phyloP scores from a whole-genome alignment of 805 yeast species.

The Sporopachydermia quercuum region DNA sequence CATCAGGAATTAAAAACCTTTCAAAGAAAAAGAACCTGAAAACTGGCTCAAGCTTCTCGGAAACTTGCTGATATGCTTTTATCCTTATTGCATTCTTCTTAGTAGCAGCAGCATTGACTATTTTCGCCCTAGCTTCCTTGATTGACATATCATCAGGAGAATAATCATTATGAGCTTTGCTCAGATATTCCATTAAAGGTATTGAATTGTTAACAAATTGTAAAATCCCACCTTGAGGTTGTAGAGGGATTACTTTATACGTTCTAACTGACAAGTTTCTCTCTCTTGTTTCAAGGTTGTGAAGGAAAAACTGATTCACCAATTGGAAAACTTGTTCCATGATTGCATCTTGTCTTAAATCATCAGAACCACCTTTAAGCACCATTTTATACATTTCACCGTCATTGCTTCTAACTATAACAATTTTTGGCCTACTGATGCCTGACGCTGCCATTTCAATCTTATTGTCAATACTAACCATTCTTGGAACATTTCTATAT shows the following conservation, averaged over 20 bases:
- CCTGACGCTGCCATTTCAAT: slow-evolving; percentile 68
- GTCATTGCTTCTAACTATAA: slow-evolving; percentile 35
- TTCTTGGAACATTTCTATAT: slow-evolving; percentile 32
- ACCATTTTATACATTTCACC: slow-evolving; percentile 48
- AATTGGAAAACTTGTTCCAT: slow-evolving; percentile 95
- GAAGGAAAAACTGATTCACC: slow-evolving; percentile 51
- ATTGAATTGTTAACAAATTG: slow-evolving; percentile 75
- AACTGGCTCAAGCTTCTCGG: slow-evolving; percentile 43
- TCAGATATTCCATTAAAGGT: slow-evolving; percentile 55
- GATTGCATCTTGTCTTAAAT: slow-evolving; percentile 86
- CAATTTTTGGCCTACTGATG: slow-evolving; percentile 74
- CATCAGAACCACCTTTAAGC: slow-evolving; percentile 80
- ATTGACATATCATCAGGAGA: slow-evolving; percentile 30
- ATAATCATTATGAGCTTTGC: slow-evolving; percentile 39
- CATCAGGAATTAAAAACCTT: slow-evolving; percentile 47
- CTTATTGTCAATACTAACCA: slow-evolving; percentile 28
- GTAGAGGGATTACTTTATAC: slow-evolving; percentile 80
- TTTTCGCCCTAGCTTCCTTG: slow-evolving; percentile 44
- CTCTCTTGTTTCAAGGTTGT: slow-evolving; percentile 39
- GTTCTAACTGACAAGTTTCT: slow-evolving; percentile 58
- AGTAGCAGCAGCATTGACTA: slow-evolving; percentile 34
- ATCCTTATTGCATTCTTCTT: slow-evolving; percentile 8
- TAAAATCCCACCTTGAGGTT: slow-evolving; percentile 75
- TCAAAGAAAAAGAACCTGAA: slow-evolving; percentile 58
- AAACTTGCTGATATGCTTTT: slow-evolving; percentile 29